Evolutionary conservation across 2,329 filamentous ascomycete species (phyloP).

Genomic region (Neonectria hederae): DNA sequence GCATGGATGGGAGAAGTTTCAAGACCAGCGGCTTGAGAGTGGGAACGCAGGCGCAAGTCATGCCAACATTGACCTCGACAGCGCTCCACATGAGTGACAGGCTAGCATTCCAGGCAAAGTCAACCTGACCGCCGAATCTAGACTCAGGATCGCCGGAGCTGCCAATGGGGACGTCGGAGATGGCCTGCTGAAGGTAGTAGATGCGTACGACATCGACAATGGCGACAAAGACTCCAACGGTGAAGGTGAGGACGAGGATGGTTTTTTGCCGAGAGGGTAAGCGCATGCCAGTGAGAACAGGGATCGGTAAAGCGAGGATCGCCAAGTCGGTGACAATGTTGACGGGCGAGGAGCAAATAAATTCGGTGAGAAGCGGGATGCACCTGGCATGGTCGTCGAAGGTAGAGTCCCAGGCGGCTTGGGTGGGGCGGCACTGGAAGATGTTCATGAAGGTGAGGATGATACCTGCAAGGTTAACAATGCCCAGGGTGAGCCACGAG

Average conservation of each 20-base stretch:
- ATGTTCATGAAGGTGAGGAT: constrained; percentile 88
- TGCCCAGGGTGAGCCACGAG: constrained; percentile 80
- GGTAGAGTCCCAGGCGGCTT: constrained; percentile 69
- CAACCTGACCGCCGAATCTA: constrained; percentile 60
- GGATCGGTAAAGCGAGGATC: constrained; percentile 87
- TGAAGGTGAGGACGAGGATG: constrained; percentile 86
- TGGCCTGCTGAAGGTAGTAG: constrained; percentile 85
- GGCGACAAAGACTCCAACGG: constrained; percentile 86
- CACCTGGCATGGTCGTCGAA: constrained; percentile 52
- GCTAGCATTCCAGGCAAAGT: constrained; percentile 79
- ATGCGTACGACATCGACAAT: constrained; percentile 90
- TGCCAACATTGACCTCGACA: constrained; percentile 89
- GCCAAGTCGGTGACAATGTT: constrained; percentile 93
- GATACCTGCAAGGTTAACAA: constrained; percentile 81
- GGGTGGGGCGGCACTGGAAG: constrained; percentile 82
- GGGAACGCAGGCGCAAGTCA: constrained; percentile 92
- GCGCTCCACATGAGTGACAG: constrained; percentile 93
- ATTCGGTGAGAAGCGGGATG: constrained; percentile 68
- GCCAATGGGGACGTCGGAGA: constrained; percentile 53
- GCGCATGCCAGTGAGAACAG: constrained; percentile 86
- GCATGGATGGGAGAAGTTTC: constrained; percentile 65
- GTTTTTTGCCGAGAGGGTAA: constrained; percentile 87
- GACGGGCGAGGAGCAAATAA: constrained; percentile 81
- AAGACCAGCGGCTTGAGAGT: constrained; percentile 87
- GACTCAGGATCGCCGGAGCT: constrained; percentile 50